Evolutionary conservation across 2,329 filamentous ascomycete genomes (phyloP), one percentile per base, ranked within the genome.

Genomic region (Colletotrichum tanaceti): DNA sequence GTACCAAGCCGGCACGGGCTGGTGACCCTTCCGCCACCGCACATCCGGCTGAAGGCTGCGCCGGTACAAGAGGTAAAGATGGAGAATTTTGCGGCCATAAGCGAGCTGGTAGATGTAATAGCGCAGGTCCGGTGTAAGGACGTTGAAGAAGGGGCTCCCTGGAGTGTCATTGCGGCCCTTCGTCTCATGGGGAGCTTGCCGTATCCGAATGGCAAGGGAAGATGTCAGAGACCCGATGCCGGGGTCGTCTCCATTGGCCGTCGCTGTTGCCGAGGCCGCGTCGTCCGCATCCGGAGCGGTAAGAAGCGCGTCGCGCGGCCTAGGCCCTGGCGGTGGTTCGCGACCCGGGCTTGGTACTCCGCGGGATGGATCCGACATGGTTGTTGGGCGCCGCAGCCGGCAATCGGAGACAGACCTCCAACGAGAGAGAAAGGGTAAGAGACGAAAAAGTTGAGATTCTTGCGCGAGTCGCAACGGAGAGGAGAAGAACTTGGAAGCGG

Each of bases 91-190:
- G 38, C 59, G 43, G 39, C 67, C 62, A 39, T 70, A 71, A 2
- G 70, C 70, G 11, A 67, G 49, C 46, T 66, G 70, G 55, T 71
- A 71, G 52, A 71, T 71, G 28, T 68, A 59, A 32, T 70, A 71
- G 38, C 70, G 67, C 16, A 71, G 22, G 53, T 71, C 70, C 6
- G 49, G 63, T 39, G 66, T 57, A 32, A 71, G 63, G 43, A 70
- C 57, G 41, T 70, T 59, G 39, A 71, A 71, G 53, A 71, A 70
- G 6, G 65, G 66, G 22, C 68, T 57, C 22, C 38, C 16, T 6
- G 58, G 58, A 20, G 35, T 41, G 20, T 10, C 41, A 5, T 7
- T 52, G 1, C 41, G 11, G 13, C 14, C n/a, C 22, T 46, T 55
- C 5, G 9, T 16, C 38, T 69, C 28, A 13, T 5, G 10, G 5